These are phyloP conservation scores for Ganoderma sp. DNA, from an alignment of 1,284 basidiomycete species.

Conservation along the genomic window DNA sequence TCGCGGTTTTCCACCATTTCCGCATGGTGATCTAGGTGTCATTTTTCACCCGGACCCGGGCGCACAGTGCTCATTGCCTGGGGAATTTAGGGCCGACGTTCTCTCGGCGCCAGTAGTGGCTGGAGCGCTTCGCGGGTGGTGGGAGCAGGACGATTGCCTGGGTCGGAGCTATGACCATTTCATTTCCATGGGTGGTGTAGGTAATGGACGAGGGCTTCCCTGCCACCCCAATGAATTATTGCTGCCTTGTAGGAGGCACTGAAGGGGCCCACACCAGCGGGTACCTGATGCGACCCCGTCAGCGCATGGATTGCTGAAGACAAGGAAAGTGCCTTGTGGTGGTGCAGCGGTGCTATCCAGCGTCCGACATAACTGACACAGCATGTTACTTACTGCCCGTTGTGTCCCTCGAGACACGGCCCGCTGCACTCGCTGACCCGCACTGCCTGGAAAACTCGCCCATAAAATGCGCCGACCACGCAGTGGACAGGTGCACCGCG, in stretches of 20 bases:
- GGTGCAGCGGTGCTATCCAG: not conserved
- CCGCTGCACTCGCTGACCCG: not conserved
- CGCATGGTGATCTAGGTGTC: no score
- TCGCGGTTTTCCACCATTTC: no score
- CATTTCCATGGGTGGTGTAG: not conserved
- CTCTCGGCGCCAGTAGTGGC: not conserved
- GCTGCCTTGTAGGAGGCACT: not conserved
- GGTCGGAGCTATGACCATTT: not conserved
- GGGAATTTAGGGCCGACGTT: not conserved
- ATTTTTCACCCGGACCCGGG: no score
- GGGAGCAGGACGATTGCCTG: not conserved
- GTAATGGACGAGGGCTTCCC: constrained; percentile 13
- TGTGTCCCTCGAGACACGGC: not conserved
- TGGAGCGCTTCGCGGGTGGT: not conserved
- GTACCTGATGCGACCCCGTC: constrained; percentile 1
- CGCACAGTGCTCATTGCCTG: not conserved
- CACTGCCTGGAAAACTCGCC: not conserved
- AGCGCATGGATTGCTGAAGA: not conserved
- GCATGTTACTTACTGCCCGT: not conserved
- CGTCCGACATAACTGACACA: not conserved
- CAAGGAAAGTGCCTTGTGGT: not conserved
- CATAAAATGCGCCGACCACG: constrained; percentile 2
- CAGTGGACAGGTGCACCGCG: constrained; percentile 1
- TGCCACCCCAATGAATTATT: constrained; percentile 4
- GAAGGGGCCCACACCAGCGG: not conserved